Conservation (phyloP, 1,284 basidiomycete species). For the Coniferiporia sulphurascens region DNA sequence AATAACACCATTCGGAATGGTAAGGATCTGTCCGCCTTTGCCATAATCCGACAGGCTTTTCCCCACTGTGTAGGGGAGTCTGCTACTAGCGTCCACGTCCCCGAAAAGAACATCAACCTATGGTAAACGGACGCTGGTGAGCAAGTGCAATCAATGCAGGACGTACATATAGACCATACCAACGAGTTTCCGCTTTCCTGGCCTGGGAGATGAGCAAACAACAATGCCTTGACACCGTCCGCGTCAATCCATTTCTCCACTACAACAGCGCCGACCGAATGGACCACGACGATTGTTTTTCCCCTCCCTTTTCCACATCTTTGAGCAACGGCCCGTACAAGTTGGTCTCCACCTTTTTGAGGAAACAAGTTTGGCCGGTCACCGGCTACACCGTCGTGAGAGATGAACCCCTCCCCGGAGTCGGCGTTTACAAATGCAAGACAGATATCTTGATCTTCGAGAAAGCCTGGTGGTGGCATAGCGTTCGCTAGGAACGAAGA, state of each 20-base stretch:
- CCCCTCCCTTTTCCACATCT: constrained; percentile 23
- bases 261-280: constrained; percentile 42
- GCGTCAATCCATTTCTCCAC: constrained; percentile 43
- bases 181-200: constrained; percentile 56
- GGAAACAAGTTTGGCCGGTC: constrained; percentile 44
- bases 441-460: constrained; percentile 28
- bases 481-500: constrained; percentile 9
- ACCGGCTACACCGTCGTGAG: constrained; percentile 44
- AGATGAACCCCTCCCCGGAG: constrained; percentile 46
- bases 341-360: constrained; percentile 42
- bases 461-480: not conserved
- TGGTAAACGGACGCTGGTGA: not conserved
- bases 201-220: constrained; percentile 54
- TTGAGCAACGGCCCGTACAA: constrained; percentile 25
- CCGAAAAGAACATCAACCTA: constrained; percentile 44
- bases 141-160: not conserved
- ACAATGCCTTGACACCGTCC: constrained; percentile 41
- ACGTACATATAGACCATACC: constrained; percentile 15
- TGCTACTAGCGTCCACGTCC: constrained; percentile 47
- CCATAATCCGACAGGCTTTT: constrained; percentile 47
- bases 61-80: constrained; percentile 55
- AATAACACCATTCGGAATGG: constrained; percentile 28
- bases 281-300: constrained; percentile 52
- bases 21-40: constrained; percentile 30
- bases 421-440: constrained; percentile 39